These are phyloP conservation scores for Violaceomyces palustris DNA, from an alignment of 1,284 basidiomycete genomes.

Conservation along the genomic window DNA sequence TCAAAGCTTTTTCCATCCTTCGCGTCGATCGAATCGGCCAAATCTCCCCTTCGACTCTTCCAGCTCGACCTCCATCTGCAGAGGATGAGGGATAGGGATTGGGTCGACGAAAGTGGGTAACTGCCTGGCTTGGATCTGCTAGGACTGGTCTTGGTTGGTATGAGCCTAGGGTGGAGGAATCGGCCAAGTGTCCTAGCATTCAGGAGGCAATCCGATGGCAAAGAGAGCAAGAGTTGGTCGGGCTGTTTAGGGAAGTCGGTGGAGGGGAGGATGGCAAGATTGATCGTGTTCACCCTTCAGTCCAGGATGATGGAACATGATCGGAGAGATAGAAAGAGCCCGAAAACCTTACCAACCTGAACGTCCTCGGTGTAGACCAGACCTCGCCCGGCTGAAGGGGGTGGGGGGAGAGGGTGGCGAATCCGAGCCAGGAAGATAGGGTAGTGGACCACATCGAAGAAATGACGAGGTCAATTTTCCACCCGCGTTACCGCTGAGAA, in stretches of 20 bases:
- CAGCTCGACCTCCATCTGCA: slow-evolving; percentile 1
- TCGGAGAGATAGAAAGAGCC: too few species aligned
- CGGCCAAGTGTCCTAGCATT: slow-evolving; percentile 10
- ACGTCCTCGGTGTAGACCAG: slow-evolving; percentile 16
- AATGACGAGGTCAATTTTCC: too few species aligned
- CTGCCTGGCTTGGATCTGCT: not conserved
- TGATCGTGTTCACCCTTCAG: too few species aligned
- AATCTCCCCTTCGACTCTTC: not conserved
- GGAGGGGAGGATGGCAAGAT: too few species aligned
- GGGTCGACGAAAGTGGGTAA: slow-evolving; percentile 7
- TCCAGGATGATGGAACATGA: too few species aligned
- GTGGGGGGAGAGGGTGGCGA: too few species aligned
- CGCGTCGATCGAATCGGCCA: not conserved
- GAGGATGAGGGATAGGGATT: slow-evolving; percentile 16
- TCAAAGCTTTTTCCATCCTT: slow-evolving; percentile 10
- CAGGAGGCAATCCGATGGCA: slow-evolving; percentile 10
- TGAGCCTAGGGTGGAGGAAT: slow-evolving; percentile 10
- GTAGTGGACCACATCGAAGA: too few species aligned
- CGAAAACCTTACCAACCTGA: too few species aligned
- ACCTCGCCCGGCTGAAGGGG: slow-evolving; percentile 25
- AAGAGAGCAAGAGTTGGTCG: slow-evolving; percentile 10
- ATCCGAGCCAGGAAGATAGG: too few species aligned
- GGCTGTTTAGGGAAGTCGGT: too few species aligned
- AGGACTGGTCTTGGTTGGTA: not conserved
- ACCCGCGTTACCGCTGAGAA: too few species aligned